phyloP scores from a whole-genome alignment of 257 asterid genomes.

The Solanum tarijense region DNA sequence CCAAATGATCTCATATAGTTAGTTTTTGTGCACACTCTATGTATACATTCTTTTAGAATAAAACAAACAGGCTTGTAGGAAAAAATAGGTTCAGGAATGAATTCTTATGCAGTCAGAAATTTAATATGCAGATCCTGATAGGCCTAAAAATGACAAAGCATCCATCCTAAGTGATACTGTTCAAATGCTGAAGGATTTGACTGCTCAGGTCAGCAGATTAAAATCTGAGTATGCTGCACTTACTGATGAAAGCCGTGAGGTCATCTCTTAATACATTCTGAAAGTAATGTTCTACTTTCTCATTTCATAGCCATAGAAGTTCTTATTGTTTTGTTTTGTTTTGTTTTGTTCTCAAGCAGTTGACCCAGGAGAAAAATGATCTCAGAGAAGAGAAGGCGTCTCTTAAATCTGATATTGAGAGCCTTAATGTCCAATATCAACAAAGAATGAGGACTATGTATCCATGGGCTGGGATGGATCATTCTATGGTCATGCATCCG shows the following conservation, averaged over 20 bases:
- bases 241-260: slow-evolving; percentile 94
- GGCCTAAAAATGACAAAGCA: slow-evolving; percentile 98
- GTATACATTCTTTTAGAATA: not conserved
- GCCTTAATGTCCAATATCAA: slow-evolving; percentile 65
- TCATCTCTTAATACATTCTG: slow-evolving; percentile 11
- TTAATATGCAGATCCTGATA: slow-evolving; percentile 79
- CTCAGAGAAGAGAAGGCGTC: slow-evolving; percentile 66
- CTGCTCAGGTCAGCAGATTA: slow-evolving; percentile 64
- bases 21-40: not conserved
- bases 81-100: not conserved
- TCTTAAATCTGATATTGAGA: slow-evolving; percentile 51
- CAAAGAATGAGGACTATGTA: slow-evolving; percentile 79
- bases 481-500: slow-evolving; percentile 85
- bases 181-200: slow-evolving; percentile 85
- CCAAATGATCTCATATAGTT: not conserved
- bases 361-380: slow-evolving; percentile 60
- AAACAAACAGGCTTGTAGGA: not conserved
- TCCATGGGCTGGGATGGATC: slow-evolving; percentile 97
- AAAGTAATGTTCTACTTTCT: not conserved
- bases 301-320: not conserved
- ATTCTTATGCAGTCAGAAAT: not conserved
- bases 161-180: slow-evolving; percentile 84
- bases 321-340: slow-evolving; percentile 9
- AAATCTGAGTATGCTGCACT: slow-evolving; percentile 74
- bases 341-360: slow-evolving; percentile 30